phyloP scores from a whole-genome alignment of 1,284 basidiomycete genomes.

The Puccinia coronata region DNA sequence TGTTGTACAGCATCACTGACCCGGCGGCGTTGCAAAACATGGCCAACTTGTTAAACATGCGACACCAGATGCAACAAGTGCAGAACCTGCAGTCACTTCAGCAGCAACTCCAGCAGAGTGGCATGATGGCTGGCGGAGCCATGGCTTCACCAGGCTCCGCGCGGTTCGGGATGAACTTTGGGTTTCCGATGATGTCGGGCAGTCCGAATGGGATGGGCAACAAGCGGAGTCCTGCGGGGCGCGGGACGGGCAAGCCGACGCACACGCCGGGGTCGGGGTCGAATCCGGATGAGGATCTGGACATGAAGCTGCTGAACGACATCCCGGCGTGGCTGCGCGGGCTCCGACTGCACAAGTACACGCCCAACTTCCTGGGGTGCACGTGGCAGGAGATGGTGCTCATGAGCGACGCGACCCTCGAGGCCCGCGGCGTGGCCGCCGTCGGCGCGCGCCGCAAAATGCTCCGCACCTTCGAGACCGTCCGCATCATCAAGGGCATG shows the following conservation, averaged over 20 bases:
- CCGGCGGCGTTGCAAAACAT: conserved; percentile 43
- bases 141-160: conserved; percentile 23
- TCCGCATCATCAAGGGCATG: conserved; percentile 58
- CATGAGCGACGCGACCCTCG: conserved; percentile 84
- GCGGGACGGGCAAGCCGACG: conserved; percentile 32
- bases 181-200: conserved; percentile 64
- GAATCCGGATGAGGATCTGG: conserved; percentile 75
- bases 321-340: conserved; percentile 89
- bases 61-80: conserved; percentile 58
- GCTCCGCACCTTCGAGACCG: conserved; percentile 63
- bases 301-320: conserved; percentile 81
- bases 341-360: conserved; percentile 90
- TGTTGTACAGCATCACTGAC: neutral
- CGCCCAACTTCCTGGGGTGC: conserved; percentile 88
- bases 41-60: conserved; percentile 64
- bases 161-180: conserved; percentile 58
- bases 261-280: conserved; percentile 54
- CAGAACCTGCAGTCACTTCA: conserved; percentile 46
- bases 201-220: conserved; percentile 54
- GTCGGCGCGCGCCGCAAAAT: conserved; percentile 95
- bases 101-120: conserved; percentile 51
- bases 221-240: conserved; percentile 40
- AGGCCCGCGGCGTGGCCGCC: conserved; percentile 91
- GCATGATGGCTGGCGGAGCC: conserved; percentile 52
- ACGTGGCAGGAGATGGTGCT: conserved; percentile 92